Evolutionary conservation across 306 rosid species (phyloP).

Genomic region (Senna siamea): DNA sequence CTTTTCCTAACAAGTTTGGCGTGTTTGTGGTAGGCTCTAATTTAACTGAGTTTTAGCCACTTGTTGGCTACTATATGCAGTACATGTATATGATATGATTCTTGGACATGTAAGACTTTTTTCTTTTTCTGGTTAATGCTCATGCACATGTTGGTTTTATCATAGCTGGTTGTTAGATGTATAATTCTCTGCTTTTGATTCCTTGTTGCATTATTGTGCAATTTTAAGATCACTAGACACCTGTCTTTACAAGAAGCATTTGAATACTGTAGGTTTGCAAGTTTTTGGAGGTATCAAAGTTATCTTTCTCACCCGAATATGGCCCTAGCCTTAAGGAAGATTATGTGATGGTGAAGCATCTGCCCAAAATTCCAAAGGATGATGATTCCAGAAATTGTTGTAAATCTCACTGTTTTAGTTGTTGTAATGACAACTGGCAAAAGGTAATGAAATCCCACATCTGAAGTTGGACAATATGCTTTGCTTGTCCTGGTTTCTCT

Average conservation of each 20-base stretch:
- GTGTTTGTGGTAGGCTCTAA: conserved; percentile 17
- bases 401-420: conserved; percentile 66
- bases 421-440: conserved; percentile 99
- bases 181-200: conserved; percentile 26
- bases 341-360: conserved; percentile 93
- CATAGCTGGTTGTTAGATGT: not conserved
- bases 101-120: conserved; percentile 5
- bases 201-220: conserved; percentile 27
- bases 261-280: conserved; percentile 79
- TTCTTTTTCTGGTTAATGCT: conserved; percentile 16
- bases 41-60: not conserved
- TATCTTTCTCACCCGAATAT: conserved; percentile 94
- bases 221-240: conserved; percentile 22
- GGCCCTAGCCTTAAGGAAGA: conserved; percentile 98
- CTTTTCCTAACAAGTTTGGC: conserved; percentile 1
- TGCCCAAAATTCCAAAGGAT: conserved; percentile 67
- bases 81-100: conserved; percentile 21
- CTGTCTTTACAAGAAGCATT: conserved; percentile 36
- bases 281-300: conserved; percentile 94
- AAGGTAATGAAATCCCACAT: conserved; percentile 60
- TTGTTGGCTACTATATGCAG: conserved; percentile 23
- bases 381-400: conserved; percentile 81
- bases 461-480: conserved; percentile 1
- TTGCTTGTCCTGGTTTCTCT: conserved; percentile 17
- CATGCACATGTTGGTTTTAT: conserved; percentile 23